Evolutionary conservation across 1,284 basidiomycete species (phyloP).

Genomic region (Malassezia slooffiae): DNA sequence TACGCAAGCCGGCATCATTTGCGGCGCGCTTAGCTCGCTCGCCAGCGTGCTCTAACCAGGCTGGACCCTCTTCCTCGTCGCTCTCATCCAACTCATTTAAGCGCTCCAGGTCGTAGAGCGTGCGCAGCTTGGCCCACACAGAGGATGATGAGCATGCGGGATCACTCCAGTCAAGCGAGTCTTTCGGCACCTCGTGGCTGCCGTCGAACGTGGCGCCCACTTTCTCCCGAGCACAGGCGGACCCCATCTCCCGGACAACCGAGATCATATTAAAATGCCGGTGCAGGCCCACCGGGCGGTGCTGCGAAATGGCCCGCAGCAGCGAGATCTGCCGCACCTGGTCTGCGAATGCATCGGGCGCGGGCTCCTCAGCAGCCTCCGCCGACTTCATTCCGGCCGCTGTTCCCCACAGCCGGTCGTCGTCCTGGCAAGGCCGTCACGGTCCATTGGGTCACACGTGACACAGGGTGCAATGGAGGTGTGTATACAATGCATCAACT

Average conservation of each 20-base stretch:
- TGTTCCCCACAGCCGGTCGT: not conserved
- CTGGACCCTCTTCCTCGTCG: constrained; percentile 10
- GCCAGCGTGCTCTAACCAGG: constrained; percentile 4
- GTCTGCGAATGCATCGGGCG: not conserved
- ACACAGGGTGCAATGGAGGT: not conserved
- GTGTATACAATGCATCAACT: not conserved
- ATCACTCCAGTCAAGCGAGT: too few species aligned
- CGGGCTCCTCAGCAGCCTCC: not conserved
- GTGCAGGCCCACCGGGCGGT: constrained; percentile 32
- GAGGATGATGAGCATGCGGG: too few species aligned
- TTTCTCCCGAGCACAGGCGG: too few species aligned
- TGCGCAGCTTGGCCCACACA: constrained; percentile 24
- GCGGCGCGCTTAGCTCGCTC: not conserved
- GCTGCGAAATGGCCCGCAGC: constrained; percentile 25
- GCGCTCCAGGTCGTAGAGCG: constrained; percentile 29
- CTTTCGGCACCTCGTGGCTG: too few species aligned
- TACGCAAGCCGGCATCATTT: constrained; percentile 5
- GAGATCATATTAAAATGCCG: constrained; percentile 35
- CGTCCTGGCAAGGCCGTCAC: not conserved
- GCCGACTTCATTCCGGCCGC: not conserved
- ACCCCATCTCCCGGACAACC: too few species aligned
- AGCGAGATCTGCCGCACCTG: constrained; percentile 20
- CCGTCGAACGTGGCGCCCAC: too few species aligned
- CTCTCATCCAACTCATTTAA: constrained; percentile 25
- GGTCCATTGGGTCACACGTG: too few species aligned